These are phyloP conservation scores for Suhomyces vadensis DNA, from an alignment of 805 yeast genomes.

Conservation along the genomic window DNA sequence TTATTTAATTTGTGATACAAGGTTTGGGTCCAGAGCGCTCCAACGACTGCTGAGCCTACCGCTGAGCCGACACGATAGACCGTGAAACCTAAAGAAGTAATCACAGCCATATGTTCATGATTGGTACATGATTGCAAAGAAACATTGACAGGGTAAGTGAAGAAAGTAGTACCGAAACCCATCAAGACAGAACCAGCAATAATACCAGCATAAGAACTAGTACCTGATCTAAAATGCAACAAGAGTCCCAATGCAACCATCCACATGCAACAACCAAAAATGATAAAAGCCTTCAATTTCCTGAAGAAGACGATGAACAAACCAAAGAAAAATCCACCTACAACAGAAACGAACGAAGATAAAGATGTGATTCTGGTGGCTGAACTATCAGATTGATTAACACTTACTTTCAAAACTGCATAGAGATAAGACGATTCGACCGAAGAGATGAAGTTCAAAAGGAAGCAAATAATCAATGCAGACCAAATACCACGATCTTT, in stretches of 20 bases:
- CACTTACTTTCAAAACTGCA: conserved; percentile 18
- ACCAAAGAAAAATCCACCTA: conserved; percentile 18
- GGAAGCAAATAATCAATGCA: conserved; percentile 14
- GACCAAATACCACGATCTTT: conserved; percentile 22
- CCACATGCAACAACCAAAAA: conserved; percentile 26
- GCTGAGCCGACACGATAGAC: conserved; percentile 20
- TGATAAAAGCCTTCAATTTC: conserved; percentile 24
- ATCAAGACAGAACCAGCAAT: conserved; percentile 19
- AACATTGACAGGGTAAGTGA: conserved; percentile 19
- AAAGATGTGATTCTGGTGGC: conserved; percentile 19
- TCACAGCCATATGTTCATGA: conserved; percentile 23
- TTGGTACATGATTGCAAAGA: conserved; percentile 16
- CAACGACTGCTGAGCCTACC: conserved; percentile 21
- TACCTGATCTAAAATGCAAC: conserved; percentile 23
- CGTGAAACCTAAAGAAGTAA: conserved; percentile 16
- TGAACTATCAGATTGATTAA: conserved; percentile 15
- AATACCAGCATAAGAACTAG: conserved; percentile 17
- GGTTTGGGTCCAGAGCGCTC: conserved; percentile 22
- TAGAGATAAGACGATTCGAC: conserved; percentile 17
- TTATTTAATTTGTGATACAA: conserved; percentile 43
- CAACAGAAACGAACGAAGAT: conserved; percentile 16
- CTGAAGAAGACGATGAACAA: conserved; percentile 15
- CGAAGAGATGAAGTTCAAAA: conserved; percentile 15
- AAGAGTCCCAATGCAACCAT: conserved; percentile 26
- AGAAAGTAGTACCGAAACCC: conserved; percentile 24